phyloP scores from a whole-genome alignment of 2,329 filamentous ascomycete species.

The Hymenoscyphus linearis region DNA sequence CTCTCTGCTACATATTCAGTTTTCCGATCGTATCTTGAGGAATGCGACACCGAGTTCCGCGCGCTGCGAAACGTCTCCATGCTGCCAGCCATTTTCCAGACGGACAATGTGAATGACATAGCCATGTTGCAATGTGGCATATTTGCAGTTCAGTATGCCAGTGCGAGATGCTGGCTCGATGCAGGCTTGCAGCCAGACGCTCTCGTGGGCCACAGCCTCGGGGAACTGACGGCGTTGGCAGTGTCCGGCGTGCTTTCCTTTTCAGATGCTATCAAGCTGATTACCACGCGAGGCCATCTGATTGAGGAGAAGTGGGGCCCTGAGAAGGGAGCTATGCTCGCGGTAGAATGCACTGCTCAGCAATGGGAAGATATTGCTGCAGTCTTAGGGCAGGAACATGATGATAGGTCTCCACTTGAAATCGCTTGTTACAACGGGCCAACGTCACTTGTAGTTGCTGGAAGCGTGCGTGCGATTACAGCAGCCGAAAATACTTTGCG shows the following conservation, averaged over 20 bases:
- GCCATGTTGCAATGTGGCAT: conserved; percentile 13
- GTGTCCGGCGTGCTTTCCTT: conserved; percentile 32
- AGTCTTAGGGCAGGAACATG: too few species aligned
- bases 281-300: conserved; percentile 31
- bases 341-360: background rate
- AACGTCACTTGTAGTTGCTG: conserved; percentile 30
- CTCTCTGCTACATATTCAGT: conserved; percentile 1
- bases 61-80: conserved; percentile 9
- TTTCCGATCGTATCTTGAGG: conserved; percentile 16
- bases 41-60: conserved; percentile 9
- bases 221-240: conserved; percentile 35
- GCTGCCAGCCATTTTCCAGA: conserved; percentile 15
- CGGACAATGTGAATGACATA: conserved; percentile 8
- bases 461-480: conserved; percentile 25
- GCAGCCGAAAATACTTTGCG: conserved; percentile 11
- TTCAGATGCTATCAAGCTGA: conserved; percentile 29
- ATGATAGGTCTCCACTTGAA: background rate
- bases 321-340: conserved; percentile 34
- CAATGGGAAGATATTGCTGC: too few species aligned
- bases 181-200: conserved; percentile 8
- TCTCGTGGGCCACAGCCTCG: conserved; percentile 36
- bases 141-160: conserved; percentile 19
- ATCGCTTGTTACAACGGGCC: conserved; percentile 34
- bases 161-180: conserved; percentile 19
- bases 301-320: conserved; percentile 32